phyloP scores from a whole-genome alignment of 768 basidiomycete genomes.

The Kondoa subrosea region DNA sequence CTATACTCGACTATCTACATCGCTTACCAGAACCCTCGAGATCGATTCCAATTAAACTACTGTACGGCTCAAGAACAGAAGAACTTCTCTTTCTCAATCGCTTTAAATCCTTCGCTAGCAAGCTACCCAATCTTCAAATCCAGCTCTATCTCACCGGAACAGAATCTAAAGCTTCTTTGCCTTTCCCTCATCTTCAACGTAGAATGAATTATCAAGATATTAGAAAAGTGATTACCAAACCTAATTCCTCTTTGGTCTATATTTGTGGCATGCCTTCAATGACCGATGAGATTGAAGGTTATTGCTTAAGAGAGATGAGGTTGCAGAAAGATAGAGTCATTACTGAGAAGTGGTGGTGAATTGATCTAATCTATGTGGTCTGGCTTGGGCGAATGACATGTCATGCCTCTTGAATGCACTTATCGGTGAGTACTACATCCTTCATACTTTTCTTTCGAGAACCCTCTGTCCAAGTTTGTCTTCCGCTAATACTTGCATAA shows the following conservation, averaged over 20 bases:
- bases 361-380: neutral
- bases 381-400: neutral
- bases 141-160: neutral
- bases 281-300: neutral
- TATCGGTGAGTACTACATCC: neutral
- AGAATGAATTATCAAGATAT: neutral
- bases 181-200: neutral
- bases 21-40: neutral
- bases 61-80: neutral
- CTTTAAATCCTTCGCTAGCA: neutral
- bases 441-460: no score
- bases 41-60: neutral
- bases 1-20: neutral
- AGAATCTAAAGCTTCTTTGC: neutral
- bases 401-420: neutral
- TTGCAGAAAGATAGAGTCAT: neutral
- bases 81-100: neutral
- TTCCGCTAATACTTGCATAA: no score
- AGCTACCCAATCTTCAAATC: neutral
- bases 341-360: neutral
- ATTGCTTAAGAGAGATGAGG: neutral
- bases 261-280: neutral
- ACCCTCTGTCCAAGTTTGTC: no score
- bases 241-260: neutral
- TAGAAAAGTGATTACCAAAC: neutral